These are phyloP conservation scores for Rehmannia glutinosa DNA, from an alignment of 257 asterid genomes.

Conservation along the genomic window DNA sequence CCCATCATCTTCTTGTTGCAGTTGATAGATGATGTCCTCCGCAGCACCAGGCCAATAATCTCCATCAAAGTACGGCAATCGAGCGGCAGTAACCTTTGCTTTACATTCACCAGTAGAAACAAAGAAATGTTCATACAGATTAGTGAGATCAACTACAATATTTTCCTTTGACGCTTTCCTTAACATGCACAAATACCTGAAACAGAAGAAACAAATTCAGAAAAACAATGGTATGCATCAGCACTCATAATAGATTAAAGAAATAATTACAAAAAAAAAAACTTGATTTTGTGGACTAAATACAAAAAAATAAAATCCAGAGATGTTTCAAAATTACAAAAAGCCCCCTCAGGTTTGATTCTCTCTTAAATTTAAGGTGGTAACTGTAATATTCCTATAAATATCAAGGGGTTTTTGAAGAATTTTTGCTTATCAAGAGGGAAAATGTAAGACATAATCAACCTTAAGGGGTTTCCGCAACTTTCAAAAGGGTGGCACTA, in stretches of 20 bases:
- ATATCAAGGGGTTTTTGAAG: no score
- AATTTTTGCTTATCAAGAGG: no score
- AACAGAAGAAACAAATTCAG: constrained; percentile 19
- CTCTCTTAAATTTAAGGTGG: no score
- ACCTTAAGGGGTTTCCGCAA: no score
- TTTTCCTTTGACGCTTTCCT: constrained; percentile 81
- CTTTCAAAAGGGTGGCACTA: no score
- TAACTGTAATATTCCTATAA: no score
- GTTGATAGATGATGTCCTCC: constrained; percentile 80
- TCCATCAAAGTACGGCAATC: constrained; percentile 97
- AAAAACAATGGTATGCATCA: constrained; percentile 9
- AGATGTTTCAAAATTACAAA: no score
- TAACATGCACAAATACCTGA: constrained; percentile 94
- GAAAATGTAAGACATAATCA: no score
- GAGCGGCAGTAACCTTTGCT: constrained; percentile 94
- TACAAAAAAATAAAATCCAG: no score
- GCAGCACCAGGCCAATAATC: constrained; percentile 99
- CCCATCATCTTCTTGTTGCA: constrained; percentile 95
- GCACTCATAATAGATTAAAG: constrained; percentile 6
- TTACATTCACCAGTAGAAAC: constrained; percentile 74
- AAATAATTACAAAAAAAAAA: no score
- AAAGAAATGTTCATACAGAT: constrained; percentile 87
- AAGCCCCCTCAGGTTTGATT: no score
- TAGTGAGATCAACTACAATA: constrained; percentile 82
- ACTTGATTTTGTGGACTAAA: no score